Evolutionary conservation across 2,329 filamentous ascomycete species (phyloP).

Genomic region (Akanthomyces uredinophilus): DNA sequence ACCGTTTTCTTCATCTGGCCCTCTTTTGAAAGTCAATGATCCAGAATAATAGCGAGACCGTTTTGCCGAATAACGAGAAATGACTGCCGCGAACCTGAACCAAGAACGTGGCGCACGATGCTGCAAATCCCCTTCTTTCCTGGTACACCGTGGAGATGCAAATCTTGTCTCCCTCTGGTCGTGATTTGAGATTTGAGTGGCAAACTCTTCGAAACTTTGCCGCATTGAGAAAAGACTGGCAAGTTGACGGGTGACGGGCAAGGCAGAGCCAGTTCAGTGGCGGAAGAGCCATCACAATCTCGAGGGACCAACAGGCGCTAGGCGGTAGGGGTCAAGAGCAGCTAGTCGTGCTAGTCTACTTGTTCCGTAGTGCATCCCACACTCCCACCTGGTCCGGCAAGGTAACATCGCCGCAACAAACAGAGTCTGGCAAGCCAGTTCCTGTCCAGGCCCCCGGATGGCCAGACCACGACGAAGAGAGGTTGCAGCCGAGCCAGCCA

Average conservation of each 20-base stretch:
- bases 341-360: not conserved
- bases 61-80: not conserved
- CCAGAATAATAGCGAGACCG: not conserved
- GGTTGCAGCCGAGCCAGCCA: not conserved
- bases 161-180: not conserved
- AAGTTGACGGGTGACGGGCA: too few relatives aligned
- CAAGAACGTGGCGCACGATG: not conserved
- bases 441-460: not conserved
- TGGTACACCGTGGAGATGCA: not conserved
- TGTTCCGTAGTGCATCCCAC: not conserved
- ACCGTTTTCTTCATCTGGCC: not conserved
- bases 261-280: not conserved
- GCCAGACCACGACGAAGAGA: not conserved
- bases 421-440: not conserved
- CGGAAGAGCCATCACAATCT: not conserved
- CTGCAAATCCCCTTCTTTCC: not conserved
- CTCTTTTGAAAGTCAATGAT: not conserved
- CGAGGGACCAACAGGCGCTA: conserved; percentile 9
- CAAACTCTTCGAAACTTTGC: conserved; percentile 4
- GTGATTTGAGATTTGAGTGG: conserved; percentile 7
- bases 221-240: not conserved
- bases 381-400: not conserved
- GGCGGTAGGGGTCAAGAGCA: not conserved
- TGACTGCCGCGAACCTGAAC: not conserved
- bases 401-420: not conserved